Evolutionary conservation across 805 yeast species (phyloP).

Genomic region (Candida maltosa): DNA sequence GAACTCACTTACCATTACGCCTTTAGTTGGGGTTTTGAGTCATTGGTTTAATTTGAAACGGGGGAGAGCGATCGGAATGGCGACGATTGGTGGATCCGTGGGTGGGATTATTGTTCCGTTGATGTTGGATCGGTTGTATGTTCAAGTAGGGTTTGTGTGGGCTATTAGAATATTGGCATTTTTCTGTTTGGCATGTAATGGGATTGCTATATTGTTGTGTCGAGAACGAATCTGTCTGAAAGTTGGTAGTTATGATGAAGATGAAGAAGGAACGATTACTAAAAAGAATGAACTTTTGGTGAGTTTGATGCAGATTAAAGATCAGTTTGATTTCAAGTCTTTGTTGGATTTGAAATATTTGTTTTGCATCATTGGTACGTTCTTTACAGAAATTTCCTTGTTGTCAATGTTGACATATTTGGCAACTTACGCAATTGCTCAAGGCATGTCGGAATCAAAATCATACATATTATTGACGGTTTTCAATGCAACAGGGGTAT

Average conservation of each 20-base stretch:
- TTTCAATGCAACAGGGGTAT: slow-evolving; percentile 43
- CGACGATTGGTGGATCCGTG: slow-evolving; percentile 63
- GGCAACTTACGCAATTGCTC: slow-evolving; percentile 53
- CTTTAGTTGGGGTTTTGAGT: slow-evolving; percentile 56
- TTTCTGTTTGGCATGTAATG: slow-evolving; percentile 24
- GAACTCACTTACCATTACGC: slow-evolving; percentile 56
- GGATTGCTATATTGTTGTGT: slow-evolving; percentile 21
- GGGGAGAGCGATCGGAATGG: slow-evolving; percentile 53
- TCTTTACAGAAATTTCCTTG: slow-evolving; percentile 49
- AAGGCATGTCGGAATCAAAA: slow-evolving; percentile 42
- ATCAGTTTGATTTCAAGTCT: slow-evolving; percentile 31
- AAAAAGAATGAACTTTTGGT: slow-evolving; percentile 6
- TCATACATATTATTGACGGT: slow-evolving; percentile 45
- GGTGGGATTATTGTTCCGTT: slow-evolving; percentile 66
- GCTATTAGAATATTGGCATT: slow-evolving; percentile 48
- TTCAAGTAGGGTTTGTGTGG: slow-evolving; percentile 57
- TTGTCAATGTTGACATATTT: slow-evolving; percentile 52
- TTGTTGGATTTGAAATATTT: slow-evolving; percentile 36
- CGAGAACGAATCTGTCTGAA: slow-evolving; percentile 21
- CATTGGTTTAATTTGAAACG: slow-evolving; percentile 64
- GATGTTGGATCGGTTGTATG: slow-evolving; percentile 43
- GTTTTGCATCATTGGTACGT: slow-evolving; percentile 37
- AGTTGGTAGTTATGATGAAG: neutral
- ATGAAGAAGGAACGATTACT: neutral
- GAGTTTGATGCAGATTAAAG: slow-evolving; percentile 12